Evolutionary conservation across 2,329 filamentous ascomycete species (phyloP), one percentile per base, ranked within the genome.

Genomic region (Penicillium rolfsii): DNA sequence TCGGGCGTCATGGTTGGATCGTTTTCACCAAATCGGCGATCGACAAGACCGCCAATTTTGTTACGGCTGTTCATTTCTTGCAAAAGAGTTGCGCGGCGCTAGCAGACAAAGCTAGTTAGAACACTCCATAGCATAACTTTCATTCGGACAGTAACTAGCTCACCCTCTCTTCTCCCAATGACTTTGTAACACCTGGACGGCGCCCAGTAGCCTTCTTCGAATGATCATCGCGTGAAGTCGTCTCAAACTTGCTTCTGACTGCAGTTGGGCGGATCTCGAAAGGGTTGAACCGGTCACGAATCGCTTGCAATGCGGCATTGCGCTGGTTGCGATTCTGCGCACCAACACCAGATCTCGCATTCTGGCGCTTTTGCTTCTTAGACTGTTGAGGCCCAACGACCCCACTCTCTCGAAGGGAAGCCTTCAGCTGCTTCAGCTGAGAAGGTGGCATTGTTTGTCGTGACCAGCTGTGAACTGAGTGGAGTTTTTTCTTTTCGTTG

Each of bases 261-360:
- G 88, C 83, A 43, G 89, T 87, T 60, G 90, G 87, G 78, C 96
- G 96, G 75, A 97, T 86, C 74, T 99, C 95, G 78, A 99, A 99
- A 0, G 95, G 95, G 76, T 99, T 99, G 85, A 98, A 98, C 68
- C 93, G 90, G 72, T 98, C 93, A 73, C 95, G 90, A 74, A 99
- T 97, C 59, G 86, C 87, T 69, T 91, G 88, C 64, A 99, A 83
- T 16, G 93, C 91, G 58, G 87, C 89, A 72, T 89, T 86, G 73
- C 90, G 87, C 74, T 92, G 87, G 28, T 91, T 84, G 62, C 91
- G 88, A 77, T 92, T 91, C 71, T 94, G 89, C 68, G 85, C 86
- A 64, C 83, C 84, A 59, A 85, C 87, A 55, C 84, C 85, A 77
- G 87, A 87, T 76, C 88, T 87, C 57, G 84, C 86, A 72, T 85